phyloP scores from a whole-genome alignment of 2,329 filamentous ascomycete genomes.

The Epichloe gansuensis region DNA sequence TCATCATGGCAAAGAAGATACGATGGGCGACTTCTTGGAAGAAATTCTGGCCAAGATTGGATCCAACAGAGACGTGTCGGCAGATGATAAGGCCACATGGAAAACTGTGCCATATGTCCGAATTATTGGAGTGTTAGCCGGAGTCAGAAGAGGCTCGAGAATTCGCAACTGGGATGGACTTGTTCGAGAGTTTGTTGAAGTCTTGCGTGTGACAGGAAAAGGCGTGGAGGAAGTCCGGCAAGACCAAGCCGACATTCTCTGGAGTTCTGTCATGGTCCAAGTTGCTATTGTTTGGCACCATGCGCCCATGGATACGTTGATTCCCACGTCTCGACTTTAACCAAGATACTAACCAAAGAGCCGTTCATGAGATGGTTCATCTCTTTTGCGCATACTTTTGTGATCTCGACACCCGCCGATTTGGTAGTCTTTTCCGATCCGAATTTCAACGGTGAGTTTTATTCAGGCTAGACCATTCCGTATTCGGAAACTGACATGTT shows the following conservation, averaged over 20 bases:
- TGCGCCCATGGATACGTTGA: conserved; percentile 67
- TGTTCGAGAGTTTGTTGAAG: conserved; percentile 40
- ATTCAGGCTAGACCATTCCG: too few relatives aligned
- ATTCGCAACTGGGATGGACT: conserved; percentile 60
- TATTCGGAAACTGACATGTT: conserved; percentile 9
- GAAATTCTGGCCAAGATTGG: conserved; percentile 42
- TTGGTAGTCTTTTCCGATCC: conserved; percentile 64
- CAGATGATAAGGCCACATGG: conserved; percentile 14
- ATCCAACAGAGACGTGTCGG: conserved; percentile 22
- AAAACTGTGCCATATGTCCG: conserved; percentile 37
- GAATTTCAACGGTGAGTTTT: conserved; percentile 63
- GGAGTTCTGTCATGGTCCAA: conserved; percentile 45
- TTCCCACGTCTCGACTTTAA: conserved; percentile 54
- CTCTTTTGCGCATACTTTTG: conserved; percentile 69
- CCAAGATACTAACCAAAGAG: conserved; percentile 51
- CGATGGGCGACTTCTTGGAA: conserved; percentile 57
- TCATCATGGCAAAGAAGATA: conserved; percentile 66
- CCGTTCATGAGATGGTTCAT: conserved; percentile 64
- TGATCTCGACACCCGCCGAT: conserved; percentile 59
- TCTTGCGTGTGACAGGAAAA: conserved; percentile 37
- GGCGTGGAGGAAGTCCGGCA: conserved; percentile 22
- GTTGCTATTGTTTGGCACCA: conserved; percentile 58
- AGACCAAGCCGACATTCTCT: conserved; percentile 32
- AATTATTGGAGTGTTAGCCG: conserved; percentile 57
- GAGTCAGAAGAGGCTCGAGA: conserved; percentile 70